These are phyloP conservation scores for Sporothrix inflata DNA, from an alignment of 2,329 filamentous ascomycete genomes.

Conservation along the genomic window DNA sequence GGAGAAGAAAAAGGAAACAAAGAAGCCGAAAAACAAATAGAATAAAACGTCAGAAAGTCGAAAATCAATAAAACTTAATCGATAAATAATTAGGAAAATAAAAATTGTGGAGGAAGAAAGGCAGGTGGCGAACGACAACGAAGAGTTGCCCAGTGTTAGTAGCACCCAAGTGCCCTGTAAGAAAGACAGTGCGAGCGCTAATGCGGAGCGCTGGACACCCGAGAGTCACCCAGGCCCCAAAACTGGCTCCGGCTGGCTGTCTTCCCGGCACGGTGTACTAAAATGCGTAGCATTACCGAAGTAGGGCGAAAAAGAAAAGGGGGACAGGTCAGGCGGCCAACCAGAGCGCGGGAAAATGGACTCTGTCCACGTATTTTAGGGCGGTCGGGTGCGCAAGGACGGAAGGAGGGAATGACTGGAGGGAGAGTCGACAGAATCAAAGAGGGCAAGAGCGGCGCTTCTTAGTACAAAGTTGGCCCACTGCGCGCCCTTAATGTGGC, in stretches of 20 bases:
- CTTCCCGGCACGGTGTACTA: neutral
- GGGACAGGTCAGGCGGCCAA: constrained; percentile 17
- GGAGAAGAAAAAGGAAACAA: constrained; percentile 11
- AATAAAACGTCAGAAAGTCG: neutral
- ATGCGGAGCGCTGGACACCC: constrained; percentile 1
- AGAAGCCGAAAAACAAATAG: constrained; percentile 19
- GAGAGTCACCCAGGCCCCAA: neutral
- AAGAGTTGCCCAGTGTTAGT: neutral
- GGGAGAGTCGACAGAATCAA: neutral
- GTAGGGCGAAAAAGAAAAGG: neutral
- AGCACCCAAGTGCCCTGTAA: neutral
- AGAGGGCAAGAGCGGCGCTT: no score
- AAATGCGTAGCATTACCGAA: constrained; percentile 10
- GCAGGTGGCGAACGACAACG: constrained; percentile 2
- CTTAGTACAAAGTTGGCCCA: neutral
- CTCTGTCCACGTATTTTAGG: neutral
- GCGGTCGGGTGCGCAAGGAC: neutral
- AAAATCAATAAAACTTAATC: constrained; percentile 10
- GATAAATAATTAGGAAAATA: constrained; percentile 5
- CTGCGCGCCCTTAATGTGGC: neutral
- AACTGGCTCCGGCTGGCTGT: neutral
- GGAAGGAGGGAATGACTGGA: neutral
- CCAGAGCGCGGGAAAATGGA: constrained; percentile 17
- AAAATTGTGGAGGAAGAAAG: neutral
- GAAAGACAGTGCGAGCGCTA: neutral